These are phyloP conservation scores for Mucor mucedo DNA, from an alignment of 371 early-diverging fungal species.

Conservation along the genomic window DNA sequence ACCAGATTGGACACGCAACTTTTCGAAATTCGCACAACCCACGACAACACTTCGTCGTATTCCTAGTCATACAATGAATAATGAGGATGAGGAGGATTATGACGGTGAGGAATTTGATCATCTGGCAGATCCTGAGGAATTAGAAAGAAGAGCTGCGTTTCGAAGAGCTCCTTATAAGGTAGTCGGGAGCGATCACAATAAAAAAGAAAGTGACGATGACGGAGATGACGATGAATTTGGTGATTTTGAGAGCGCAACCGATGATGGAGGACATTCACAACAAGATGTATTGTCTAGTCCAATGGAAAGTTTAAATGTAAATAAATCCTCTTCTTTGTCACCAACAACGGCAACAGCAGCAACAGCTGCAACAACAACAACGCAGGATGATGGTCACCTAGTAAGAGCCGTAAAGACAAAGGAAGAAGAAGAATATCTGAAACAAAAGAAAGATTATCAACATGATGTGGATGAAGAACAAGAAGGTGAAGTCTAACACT, in stretches of 20 bases:
- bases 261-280: constrained; percentile 2
- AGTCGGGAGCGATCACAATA: constrained; percentile 13
- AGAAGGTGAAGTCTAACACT: constrained; percentile 36
- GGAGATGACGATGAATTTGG: constrained; percentile 28
- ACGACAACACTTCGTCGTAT: constrained; percentile 31
- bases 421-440: constrained; percentile 31
- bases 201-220: constrained; percentile 24
- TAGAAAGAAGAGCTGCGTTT: constrained; percentile 38
- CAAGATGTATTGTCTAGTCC: constrained; percentile 14
- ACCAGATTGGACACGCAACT: constrained; percentile 40
- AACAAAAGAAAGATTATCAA: constrained; percentile 26
- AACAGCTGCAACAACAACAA: neutral
- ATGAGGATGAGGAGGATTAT: constrained; percentile 45
- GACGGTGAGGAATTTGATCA: constrained; percentile 44
- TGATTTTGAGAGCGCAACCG: constrained; percentile 25
- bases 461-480: constrained; percentile 30
- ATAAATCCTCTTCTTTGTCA: constrained; percentile 4
- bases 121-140: constrained; percentile 39
- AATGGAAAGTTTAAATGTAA: constrained; percentile 24
- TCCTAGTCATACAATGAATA: constrained; percentile 30
- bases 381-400: constrained; percentile 22
- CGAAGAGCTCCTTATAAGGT: constrained; percentile 17
- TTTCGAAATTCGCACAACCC: constrained; percentile 51
- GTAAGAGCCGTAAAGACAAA: constrained; percentile 37
- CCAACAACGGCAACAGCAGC: constrained; percentile 6